Conservation (phyloP, 306 rosid genomes). For the Cucurbita argyrosperma region DNA sequence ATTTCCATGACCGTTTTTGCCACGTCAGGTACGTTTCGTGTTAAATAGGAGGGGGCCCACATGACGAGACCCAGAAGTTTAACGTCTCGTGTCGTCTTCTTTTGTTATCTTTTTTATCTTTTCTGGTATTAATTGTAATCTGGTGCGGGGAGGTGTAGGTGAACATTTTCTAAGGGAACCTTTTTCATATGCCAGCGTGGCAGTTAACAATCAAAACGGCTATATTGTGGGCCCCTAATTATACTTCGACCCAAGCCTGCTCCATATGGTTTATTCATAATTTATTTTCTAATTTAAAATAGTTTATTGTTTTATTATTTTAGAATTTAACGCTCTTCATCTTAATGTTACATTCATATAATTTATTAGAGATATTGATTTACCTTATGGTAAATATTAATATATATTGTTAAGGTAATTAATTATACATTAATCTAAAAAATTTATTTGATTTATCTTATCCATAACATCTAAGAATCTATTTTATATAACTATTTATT, state of each 20-base stretch:
- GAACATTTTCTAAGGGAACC: background rate
- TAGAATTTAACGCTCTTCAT: background rate
- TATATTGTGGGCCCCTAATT: background rate
- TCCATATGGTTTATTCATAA: background rate
- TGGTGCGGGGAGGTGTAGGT: background rate
- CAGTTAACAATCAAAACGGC: background rate
- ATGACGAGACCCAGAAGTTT: background rate
- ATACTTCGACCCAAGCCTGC: background rate
- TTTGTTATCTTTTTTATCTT: background rate
- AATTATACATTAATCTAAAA: no score
- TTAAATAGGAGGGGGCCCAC: background rate
- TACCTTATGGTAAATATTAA: background rate
- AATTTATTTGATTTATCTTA: no score
- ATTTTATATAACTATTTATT: no score
- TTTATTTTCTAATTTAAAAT: background rate
- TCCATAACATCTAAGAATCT: no score
- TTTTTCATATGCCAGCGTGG: background rate
- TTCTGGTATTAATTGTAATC: background rate
- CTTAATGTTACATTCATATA: no score
- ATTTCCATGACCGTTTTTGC: background rate
- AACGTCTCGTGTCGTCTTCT: background rate
- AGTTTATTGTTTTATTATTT: background rate
- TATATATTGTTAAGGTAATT: no score
- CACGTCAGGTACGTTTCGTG: background rate
- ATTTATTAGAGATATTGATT: background rate